Conservation (phyloP, 768 basidiomycete genomes). For the Multifurca ochricompacta region DNA sequence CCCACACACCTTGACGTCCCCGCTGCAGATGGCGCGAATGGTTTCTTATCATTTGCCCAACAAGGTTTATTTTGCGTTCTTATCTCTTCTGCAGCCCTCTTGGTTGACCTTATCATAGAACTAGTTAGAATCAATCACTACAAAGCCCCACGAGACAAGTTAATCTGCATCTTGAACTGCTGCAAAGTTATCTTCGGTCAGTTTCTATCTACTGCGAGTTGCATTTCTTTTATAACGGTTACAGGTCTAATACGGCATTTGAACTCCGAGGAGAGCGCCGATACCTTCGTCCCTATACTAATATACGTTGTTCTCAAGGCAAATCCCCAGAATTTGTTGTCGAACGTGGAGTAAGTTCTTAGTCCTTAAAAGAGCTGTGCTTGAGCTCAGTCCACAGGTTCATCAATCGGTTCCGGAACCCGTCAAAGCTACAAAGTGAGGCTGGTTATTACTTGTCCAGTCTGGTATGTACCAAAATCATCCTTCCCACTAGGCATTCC, state of each 20-base stretch:
- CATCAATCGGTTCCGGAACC: slow-evolving; percentile 90
- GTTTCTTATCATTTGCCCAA: slow-evolving; percentile 83
- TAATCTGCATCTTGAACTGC: slow-evolving; percentile 94
- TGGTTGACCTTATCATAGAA: slow-evolving; percentile 40
- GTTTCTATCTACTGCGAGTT: slow-evolving; percentile 26
- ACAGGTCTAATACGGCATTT: slow-evolving; percentile 85
- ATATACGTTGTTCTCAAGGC: slow-evolving; percentile 91
- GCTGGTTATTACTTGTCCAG: slow-evolving; percentile 96
- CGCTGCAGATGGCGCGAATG: slow-evolving; percentile 60
- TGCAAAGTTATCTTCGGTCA: slow-evolving; percentile 99
- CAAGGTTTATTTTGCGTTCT: slow-evolving; percentile 49
- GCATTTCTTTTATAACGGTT: slow-evolving; percentile 10
- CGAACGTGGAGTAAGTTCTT: slow-evolving; percentile 80
- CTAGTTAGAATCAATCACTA: slow-evolving; percentile 96
- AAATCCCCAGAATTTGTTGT: slow-evolving; percentile 89
- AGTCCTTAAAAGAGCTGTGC: not conserved
- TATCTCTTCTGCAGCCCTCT: too few relatives aligned
- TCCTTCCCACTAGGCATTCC: not conserved
- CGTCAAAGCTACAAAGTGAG: slow-evolving; percentile 85
- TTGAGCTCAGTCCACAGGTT: slow-evolving; percentile 45
- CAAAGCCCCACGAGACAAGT: slow-evolving; percentile 96
- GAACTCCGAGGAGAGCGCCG: slow-evolving; percentile 79
- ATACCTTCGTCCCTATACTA: slow-evolving; percentile 89
- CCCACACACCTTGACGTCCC: slow-evolving; percentile 89
- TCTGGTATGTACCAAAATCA: slow-evolving; percentile 48